Conservation (phyloP, 495 filamentous ascomycete genomes). For the Pseudomonodictys pantanalensis region DNA sequence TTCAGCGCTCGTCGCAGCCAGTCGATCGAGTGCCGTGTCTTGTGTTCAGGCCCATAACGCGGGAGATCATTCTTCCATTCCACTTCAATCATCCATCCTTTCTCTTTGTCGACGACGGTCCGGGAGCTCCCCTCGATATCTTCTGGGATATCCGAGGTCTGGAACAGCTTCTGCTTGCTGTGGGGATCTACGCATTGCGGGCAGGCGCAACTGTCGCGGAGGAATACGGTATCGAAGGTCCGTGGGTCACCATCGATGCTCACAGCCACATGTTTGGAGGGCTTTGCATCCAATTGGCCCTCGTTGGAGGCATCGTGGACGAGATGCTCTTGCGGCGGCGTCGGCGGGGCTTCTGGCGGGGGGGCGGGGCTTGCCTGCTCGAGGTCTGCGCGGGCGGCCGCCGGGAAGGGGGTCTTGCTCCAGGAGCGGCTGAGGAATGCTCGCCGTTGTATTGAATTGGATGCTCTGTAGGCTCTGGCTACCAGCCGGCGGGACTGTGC, state of each 20-base stretch:
- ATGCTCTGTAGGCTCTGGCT: background rate
- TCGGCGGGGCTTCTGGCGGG: background rate
- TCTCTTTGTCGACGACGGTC: slow-evolving; percentile 32
- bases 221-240: slow-evolving; percentile 47
- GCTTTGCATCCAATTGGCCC: slow-evolving; percentile 29
- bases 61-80: slow-evolving; percentile 61
- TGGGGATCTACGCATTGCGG: slow-evolving; percentile 67
- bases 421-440: background rate
- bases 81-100: slow-evolving; percentile 51
- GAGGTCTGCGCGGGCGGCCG: background rate
- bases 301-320: slow-evolving; percentile 30
- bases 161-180: slow-evolving; percentile 79
- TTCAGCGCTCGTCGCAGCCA: slow-evolving; percentile 29
- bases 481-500: background rate
- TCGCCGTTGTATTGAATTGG: background rate
- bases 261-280: slow-evolving; percentile 27
- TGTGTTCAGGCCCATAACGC: slow-evolving; percentile 48
- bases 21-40: slow-evolving; percentile 40
- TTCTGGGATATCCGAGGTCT: slow-evolving; percentile 65
- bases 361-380: slow-evolving; percentile 1
- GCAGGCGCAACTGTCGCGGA: slow-evolving; percentile 78
- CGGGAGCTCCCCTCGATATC: slow-evolving; percentile 41
- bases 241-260: slow-evolving; percentile 29
- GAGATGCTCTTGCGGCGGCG: slow-evolving; percentile 16
- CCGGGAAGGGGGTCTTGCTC: background rate